Evolutionary conservation across 352 stramenopile genomes (phyloP).

Genomic region (Achlya hypogyna): DNA sequence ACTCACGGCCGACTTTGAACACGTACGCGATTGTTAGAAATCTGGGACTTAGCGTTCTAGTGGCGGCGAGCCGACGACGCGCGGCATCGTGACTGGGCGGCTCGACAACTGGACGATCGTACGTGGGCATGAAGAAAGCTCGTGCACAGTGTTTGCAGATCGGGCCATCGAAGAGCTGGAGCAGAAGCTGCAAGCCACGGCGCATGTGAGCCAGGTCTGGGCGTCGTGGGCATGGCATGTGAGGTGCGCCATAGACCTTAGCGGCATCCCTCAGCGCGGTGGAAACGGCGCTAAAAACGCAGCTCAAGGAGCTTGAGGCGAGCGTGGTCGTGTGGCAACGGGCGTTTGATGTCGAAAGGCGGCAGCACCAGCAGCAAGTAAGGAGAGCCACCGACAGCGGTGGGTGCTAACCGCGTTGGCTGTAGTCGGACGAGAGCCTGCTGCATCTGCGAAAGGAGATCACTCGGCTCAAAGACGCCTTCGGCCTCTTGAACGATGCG

Average conservation of each 20-base stretch:
- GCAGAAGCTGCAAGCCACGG: neutral
- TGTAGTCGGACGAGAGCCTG: neutral
- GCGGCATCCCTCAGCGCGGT: neutral
- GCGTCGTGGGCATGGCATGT: too few species aligned
- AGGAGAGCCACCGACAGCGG: neutral
- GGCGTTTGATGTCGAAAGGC: neutral
- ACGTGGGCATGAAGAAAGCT: neutral
- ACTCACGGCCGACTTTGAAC: neutral
- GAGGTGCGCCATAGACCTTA: neutral
- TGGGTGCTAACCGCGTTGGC: neutral
- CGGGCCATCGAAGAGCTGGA: neutral
- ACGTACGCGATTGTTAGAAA: neutral
- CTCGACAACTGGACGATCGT: neutral
- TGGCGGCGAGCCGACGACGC: neutral
- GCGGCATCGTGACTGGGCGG: neutral
- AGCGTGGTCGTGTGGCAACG: neutral
- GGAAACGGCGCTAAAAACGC: neutral
- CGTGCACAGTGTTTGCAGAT: neutral
- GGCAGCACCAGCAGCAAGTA: neutral
- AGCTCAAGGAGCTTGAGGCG: neutral
- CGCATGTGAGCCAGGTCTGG: neutral
- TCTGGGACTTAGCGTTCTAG: neutral
- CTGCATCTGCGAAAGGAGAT: neutral
- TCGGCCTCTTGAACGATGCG: constrained; percentile 1
- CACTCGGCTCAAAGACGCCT: neutral